These are phyloP conservation scores for Phoma sp. DNA, from an alignment of 2,329 filamentous ascomycete species.

Conservation along the genomic window DNA sequence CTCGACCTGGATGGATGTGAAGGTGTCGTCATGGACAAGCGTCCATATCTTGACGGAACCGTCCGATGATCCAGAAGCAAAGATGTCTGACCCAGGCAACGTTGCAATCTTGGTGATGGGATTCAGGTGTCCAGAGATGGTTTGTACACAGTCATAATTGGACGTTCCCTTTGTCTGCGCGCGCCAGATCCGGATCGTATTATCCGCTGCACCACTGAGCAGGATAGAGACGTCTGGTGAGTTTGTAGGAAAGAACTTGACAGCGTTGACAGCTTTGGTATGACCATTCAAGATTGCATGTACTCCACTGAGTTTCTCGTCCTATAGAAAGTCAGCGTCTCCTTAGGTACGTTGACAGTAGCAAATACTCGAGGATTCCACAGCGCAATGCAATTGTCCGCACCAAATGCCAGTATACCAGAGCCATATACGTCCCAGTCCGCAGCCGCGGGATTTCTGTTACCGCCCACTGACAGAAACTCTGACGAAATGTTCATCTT, in stretches of 20 bases:
- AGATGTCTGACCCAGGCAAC: conserved; percentile 53
- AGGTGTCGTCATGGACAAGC: conserved; percentile 52
- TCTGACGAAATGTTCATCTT: conserved; percentile 47
- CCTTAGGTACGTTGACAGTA: not conserved
- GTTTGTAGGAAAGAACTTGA: conserved; percentile 73
- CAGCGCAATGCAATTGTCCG: conserved; percentile 85
- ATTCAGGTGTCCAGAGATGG: conserved; percentile 70
- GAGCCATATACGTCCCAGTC: conserved; percentile 76
- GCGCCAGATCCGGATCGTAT: conserved; percentile 71
- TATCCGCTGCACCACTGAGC: conserved; percentile 82
- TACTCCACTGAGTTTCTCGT: conserved; percentile 63
- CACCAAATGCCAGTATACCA: conserved; percentile 83
- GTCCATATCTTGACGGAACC: conserved; percentile 72
- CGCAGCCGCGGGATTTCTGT: conserved; percentile 85
- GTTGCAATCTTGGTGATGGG: conserved; percentile 71
- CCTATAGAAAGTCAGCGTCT: conserved; percentile 41
- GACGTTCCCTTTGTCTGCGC: conserved; percentile 28
- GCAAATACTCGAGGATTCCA: conserved; percentile 79
- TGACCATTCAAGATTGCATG: conserved; percentile 75
- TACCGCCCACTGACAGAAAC: conserved; percentile 80
- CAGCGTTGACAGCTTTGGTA: conserved; percentile 78
- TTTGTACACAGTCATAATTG: conserved; percentile 54
- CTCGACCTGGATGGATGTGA: conserved; percentile 30
- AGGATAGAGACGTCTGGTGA: conserved; percentile 63
- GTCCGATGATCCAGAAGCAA: conserved; percentile 69